Evolutionary conservation across 192 early-diverging fungal species (phyloP), one percentile per base, ranked within the genome.

Genomic region (Coemansia asiatica): DNA sequence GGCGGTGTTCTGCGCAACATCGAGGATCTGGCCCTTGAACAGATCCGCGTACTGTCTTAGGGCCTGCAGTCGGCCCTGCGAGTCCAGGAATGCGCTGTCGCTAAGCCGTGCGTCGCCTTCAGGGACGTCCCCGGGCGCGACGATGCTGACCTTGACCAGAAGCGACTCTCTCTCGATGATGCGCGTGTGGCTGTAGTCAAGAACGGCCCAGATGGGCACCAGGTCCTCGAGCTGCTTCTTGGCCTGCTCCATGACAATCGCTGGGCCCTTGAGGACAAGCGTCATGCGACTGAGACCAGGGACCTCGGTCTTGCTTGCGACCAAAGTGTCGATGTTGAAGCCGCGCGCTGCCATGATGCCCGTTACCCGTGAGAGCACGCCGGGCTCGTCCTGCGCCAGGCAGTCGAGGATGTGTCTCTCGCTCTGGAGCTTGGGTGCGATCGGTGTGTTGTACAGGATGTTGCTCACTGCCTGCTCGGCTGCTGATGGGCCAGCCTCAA

Each of bases 311-410:
- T 92, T 95, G 69, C 93, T 91, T 9, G 96, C 97, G 9, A 98
- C 95, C 46, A 98, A 82, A 54, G 94, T 93, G 72, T 98, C 97
- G 72, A 98, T 98, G 75, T 97, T 98, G 83, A 97, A 96, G 0
- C 95, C 94, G 50, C 97, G 83, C 19, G 88, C 95, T 5, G 97
- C 97, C 76, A 98, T 83, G 63, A 95, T 92, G 21, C 91, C 96
- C 65, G 86, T 90, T 4, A 92, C 85, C 60, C 90, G 85, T 73
- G 87, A 87, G 46, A 94, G 75, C 22, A 92, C 92, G 54, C 91
- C 91, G n/a, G 91, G 93, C 64, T 94, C 93, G 79, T 95, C 91
- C 65, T 90, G 89, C 60, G 96, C 95, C 63, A 98, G 87, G 70
- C 95, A 95, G 87, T 95, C 96, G 44, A 98, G 88, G 65, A 95